A percentile compares a stretch with the other conserved stretches of the same genome.
Evolutionary conservation across 2,329 filamentous ascomycete species (phyloP).

Genomic region (Aspergillus piperis): DNA sequence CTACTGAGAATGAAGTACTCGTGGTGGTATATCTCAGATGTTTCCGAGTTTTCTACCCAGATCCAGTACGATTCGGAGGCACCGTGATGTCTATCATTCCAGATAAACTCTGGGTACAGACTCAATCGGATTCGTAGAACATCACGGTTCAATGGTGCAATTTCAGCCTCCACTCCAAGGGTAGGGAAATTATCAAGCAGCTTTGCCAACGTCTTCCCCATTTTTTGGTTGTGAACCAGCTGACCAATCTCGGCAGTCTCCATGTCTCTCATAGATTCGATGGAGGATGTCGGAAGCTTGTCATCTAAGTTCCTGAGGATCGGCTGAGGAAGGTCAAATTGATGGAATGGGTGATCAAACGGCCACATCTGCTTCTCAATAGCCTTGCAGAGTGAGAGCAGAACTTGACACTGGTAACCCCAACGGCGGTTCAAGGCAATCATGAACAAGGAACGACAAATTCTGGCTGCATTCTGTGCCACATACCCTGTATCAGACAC

Average conservation of each 20-base stretch:
- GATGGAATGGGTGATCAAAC: slow-evolving; percentile 89
- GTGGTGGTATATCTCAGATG: slow-evolving; percentile 95
- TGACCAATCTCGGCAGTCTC: slow-evolving; percentile 85
- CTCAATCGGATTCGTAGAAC: slow-evolving; percentile 87
- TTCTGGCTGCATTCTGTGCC: slow-evolving; percentile 90
- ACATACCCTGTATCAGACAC: slow-evolving; percentile 92
- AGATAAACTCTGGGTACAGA: slow-evolving; percentile 85
- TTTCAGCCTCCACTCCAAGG: slow-evolving; percentile 85
- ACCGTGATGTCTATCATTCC: slow-evolving; percentile 93
- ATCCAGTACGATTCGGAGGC: slow-evolving; percentile 97
- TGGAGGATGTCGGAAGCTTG: slow-evolving; percentile 70
- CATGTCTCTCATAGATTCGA: slow-evolving; percentile 90
- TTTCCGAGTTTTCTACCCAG: slow-evolving; percentile 98
- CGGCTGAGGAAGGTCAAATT: slow-evolving; percentile 86
- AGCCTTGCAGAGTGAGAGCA: slow-evolving; percentile 90
- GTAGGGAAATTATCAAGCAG: slow-evolving; percentile 91
- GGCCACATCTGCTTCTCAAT: slow-evolving; percentile 97
- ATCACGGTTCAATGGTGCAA: slow-evolving; percentile 91
- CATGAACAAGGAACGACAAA: slow-evolving; percentile 95
- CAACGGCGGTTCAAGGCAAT: slow-evolving; percentile 92
- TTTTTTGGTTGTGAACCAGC: slow-evolving; percentile 85
- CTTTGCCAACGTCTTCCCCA: slow-evolving; percentile 78
- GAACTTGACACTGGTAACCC: slow-evolving; percentile 91
- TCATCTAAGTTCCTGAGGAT: slow-evolving; percentile 82
- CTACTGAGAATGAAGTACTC: slow-evolving; percentile 93